phyloP scores from a whole-genome alignment of 1,284 basidiomycete genomes.

The Ganoderma lingzhi region DNA sequence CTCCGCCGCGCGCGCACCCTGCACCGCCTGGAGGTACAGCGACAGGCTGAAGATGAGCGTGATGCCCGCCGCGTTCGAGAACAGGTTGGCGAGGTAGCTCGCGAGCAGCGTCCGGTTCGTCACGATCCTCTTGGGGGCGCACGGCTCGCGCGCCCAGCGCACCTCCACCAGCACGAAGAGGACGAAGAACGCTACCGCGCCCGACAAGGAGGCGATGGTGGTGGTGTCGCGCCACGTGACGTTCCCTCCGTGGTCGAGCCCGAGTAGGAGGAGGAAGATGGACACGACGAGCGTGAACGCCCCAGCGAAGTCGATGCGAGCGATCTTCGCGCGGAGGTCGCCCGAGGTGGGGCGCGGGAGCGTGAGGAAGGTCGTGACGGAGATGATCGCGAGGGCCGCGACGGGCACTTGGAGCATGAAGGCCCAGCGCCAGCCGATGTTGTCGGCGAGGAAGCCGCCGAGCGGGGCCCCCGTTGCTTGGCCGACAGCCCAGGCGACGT shows the following conservation, averaged over 20 bases:
- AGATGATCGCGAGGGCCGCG: slow-evolving; percentile 57
- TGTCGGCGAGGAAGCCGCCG: slow-evolving; percentile 58
- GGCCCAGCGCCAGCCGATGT: slow-evolving; percentile 46
- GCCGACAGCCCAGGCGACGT: slow-evolving; percentile 64
- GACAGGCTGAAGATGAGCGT: slow-evolving; percentile 61
- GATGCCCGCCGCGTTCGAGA: slow-evolving; percentile 55
- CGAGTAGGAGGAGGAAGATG: slow-evolving; percentile 62
- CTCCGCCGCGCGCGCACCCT: slow-evolving; percentile 51
- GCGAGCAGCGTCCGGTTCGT: slow-evolving; percentile 57
- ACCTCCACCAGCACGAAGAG: slow-evolving; percentile 48
- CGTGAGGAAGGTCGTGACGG: slow-evolving; percentile 58
- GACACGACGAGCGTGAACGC: slow-evolving; percentile 58
- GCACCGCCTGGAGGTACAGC: slow-evolving; percentile 66
- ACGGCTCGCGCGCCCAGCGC: slow-evolving; percentile 60
- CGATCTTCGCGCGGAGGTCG: slow-evolving; percentile 54
- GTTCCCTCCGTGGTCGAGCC: slow-evolving; percentile 65
- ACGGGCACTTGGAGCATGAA: slow-evolving; percentile 68
- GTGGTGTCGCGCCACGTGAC: slow-evolving; percentile 55
- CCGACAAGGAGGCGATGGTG: slow-evolving; percentile 40
- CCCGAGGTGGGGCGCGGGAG: slow-evolving; percentile 51
- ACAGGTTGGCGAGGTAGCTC: slow-evolving; percentile 66
- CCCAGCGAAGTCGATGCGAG: slow-evolving; percentile 66
- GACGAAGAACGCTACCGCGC: slow-evolving; percentile 32
- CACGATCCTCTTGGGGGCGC: slow-evolving; percentile 64
- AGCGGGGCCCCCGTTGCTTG: slow-evolving; percentile 64